Evolutionary conservation across 176 grass and related monocot genomes (phyloP).

Genomic region (Avena eriantha): DNA sequence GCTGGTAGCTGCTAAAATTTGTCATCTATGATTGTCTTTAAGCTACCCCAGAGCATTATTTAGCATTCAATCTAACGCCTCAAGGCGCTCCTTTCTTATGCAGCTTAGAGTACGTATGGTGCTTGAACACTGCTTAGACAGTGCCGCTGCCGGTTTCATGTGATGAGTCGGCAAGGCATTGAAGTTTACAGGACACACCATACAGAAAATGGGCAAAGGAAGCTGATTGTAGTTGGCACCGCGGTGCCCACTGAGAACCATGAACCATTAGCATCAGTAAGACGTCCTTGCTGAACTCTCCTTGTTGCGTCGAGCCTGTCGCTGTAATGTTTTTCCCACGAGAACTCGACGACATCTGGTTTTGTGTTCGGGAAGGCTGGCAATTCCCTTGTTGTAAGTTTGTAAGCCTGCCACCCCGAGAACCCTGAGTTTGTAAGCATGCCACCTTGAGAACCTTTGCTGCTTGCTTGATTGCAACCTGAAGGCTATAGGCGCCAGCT

Average conservation of each 20-base stretch:
- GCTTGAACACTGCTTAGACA: constrained; percentile 82
- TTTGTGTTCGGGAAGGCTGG: constrained; percentile 25
- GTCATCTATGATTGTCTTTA: not conserved
- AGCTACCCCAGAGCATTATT: not conserved
- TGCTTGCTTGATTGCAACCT: not conserved
- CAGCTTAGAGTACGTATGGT: constrained; percentile 90
- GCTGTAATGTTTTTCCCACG: constrained; percentile 18
- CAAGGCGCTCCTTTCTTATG: constrained; percentile 5
- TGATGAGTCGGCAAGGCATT: constrained; percentile 25
- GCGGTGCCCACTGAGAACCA: not conserved
- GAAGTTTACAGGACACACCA: constrained; percentile 25
- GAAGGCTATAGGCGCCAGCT: not conserved
- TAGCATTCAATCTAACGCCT: constrained; percentile 13
- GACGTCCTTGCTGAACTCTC: not conserved
- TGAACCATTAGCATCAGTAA: constrained; percentile 17
- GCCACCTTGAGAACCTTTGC: constrained; percentile 21
- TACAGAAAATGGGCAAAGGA: constrained; percentile 18
- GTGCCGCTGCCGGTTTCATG: constrained; percentile 45
- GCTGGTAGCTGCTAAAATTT: not conserved
- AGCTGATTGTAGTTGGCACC: not conserved
- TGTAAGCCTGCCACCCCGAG: constrained; percentile 16
- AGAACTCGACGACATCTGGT: constrained; percentile 21
- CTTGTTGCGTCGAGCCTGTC: not conserved
- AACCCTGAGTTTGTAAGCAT: constrained; percentile 12
- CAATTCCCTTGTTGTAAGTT: constrained; percentile 30